Evolutionary conservation across 2,329 filamentous ascomycete species (phyloP), one percentile per base, ranked within the genome.

Genomic region (Keithomyces neogunnii): DNA sequence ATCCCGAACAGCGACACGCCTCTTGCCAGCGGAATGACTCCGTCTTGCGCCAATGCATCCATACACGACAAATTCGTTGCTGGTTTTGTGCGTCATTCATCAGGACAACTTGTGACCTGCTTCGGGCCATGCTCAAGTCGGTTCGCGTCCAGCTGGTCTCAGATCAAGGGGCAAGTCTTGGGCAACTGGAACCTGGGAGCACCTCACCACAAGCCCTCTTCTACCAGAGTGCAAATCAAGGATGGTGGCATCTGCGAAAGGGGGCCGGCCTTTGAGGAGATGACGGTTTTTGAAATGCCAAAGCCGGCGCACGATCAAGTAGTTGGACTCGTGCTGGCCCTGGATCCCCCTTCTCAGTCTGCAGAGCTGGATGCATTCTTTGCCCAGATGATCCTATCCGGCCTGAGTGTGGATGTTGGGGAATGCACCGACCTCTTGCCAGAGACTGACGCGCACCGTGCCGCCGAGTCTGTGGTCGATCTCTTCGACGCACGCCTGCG

Each of bases 401-500:
- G 39, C 29, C 10, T 54, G 26, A 33, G n/a, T 5, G 28, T 51
- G 11, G 49, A 45, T 26, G 49, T 44, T 2, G 29, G 42, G 2
- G 31, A 48, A 2, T 45, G 51, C 29, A 30, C 19, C 3, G 8
- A 13, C 8, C 5, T 49, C n/a, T 44, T 53, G 2, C 13, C 13
- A 5, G 4, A 30, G 7, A 10, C 40, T 26, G 43, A 50, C 9
- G 9, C 36, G 5, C 39, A 52, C 2, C 29, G 28, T 10, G 40
- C 47, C 31, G 55, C 49, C 10, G 55, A 56, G 6, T 28, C 48
- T 28, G 52, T 58, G 26, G 53, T 57, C 10, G 47, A 56, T 13
- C 51, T 62, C 8, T 64, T 64, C 44, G 61, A 64, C 48, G 45
- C 40, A 5, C 50, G 53, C 31, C 56, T 64, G 11, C 55, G 62